These are phyloP conservation scores for Athelia psychrophila DNA, from an alignment of 1,284 basidiomycete genomes.

Conservation along the genomic window DNA sequence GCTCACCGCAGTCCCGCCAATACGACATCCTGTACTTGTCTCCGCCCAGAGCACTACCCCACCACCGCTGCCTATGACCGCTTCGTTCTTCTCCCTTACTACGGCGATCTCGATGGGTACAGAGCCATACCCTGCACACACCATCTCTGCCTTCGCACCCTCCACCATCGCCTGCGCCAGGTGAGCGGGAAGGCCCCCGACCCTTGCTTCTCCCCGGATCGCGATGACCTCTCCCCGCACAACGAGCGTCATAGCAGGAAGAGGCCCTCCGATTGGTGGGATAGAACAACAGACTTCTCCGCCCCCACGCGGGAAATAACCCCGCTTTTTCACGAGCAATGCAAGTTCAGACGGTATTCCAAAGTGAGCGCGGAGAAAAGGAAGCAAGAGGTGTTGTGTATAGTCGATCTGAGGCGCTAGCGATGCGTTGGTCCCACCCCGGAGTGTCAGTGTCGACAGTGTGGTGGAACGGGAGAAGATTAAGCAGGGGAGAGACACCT, in stretches of 20 bases:
- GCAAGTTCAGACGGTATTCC: constrained; percentile 33
- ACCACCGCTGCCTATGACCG: constrained; percentile 57
- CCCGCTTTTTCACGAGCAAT: constrained; percentile 49
- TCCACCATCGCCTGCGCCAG: constrained; percentile 53
- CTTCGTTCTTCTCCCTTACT: constrained; percentile 42
- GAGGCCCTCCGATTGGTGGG: constrained; percentile 32
- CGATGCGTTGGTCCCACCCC: constrained; percentile 68
- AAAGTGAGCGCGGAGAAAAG: constrained; percentile 59
- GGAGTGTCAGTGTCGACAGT: constrained; percentile 45
- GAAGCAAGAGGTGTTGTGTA: constrained; percentile 56
- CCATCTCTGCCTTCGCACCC: constrained; percentile 44
- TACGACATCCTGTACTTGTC: constrained; percentile 56
- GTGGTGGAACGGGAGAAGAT: constrained; percentile 41
- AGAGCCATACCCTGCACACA: constrained; percentile 24
- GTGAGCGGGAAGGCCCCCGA: constrained; percentile 52
- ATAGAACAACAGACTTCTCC: constrained; percentile 52
- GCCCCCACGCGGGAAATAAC: constrained; percentile 70
- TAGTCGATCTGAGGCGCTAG: constrained; percentile 73
- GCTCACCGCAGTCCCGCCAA: constrained; percentile 65
- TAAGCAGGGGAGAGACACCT: constrained; percentile 67
- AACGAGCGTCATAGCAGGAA: constrained; percentile 47
- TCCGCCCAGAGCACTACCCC: constrained; percentile 73
- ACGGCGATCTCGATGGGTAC: constrained; percentile 37
- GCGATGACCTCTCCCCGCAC: constrained; percentile 49
- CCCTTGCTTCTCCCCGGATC: constrained; percentile 57